Evolutionary conservation across 768 basidiomycete species (phyloP).

Genomic region (Trichaptum fuscoviolaceum): DNA sequence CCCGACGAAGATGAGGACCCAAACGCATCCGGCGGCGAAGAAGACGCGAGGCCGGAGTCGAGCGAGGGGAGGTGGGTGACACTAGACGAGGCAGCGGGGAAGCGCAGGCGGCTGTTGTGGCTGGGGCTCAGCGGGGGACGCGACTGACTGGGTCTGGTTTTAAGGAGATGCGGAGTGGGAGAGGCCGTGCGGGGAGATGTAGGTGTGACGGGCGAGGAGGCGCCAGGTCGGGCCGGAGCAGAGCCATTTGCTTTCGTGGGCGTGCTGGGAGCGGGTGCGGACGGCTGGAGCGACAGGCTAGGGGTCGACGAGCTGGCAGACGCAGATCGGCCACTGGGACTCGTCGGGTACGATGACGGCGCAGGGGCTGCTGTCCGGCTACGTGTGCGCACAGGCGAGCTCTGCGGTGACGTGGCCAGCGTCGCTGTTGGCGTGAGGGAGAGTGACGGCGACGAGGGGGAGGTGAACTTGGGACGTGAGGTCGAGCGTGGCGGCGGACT

Average conservation of each 20-base stretch:
- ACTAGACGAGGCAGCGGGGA: background rate
- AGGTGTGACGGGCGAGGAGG: background rate
- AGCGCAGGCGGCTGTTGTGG: slow-evolving; percentile 1
- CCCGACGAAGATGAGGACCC: background rate
- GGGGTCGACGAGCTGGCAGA: slow-evolving; percentile 1
- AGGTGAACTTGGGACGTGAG: background rate
- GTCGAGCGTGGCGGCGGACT: background rate
- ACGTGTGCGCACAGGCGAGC: background rate
- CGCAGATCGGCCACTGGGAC: background rate
- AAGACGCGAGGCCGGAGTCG: background rate
- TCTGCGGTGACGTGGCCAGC: background rate
- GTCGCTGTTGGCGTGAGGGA: background rate
- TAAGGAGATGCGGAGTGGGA: background rate
- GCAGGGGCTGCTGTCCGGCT: background rate
- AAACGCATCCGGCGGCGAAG: background rate
- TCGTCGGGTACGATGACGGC: background rate
- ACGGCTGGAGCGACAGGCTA: background rate
- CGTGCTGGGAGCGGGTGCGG: background rate
- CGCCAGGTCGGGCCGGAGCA: background rate
- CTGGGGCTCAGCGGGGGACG: background rate
- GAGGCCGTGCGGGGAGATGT: slow-evolving; percentile 3
- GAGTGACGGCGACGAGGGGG: background rate
- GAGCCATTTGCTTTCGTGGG: background rate
- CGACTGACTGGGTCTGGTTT: background rate
- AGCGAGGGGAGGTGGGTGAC: background rate